phyloP scores from a whole-genome alignment of 2,329 filamentous ascomycete species.

The Verticillium nubilum region DNA sequence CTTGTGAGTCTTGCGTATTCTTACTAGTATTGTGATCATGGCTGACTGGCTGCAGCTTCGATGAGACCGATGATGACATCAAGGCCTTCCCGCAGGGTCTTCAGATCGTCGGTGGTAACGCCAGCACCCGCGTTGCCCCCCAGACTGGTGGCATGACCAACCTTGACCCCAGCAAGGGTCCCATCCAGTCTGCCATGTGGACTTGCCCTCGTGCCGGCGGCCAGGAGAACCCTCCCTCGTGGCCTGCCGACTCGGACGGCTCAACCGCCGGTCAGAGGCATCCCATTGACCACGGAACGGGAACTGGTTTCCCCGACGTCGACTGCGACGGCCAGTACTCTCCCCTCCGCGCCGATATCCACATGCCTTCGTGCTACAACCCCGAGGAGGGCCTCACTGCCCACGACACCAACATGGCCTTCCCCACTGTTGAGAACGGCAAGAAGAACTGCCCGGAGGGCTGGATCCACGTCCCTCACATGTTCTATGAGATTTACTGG shows the following conservation, averaged over 20 bases:
- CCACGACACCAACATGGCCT: conserved; percentile 62
- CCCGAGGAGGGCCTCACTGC: conserved; percentile 53
- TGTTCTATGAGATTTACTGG: conserved; percentile 58
- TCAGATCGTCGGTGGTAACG: conserved; percentile 65
- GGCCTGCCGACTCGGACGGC: conserved; percentile 50
- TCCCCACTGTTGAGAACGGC: conserved; percentile 42
- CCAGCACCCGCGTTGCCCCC: conserved; percentile 52
- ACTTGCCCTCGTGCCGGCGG: conserved; percentile 51
- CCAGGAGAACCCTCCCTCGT: conserved; percentile 41
- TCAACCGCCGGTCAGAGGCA: conserved; percentile 49
- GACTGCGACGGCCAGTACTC: conserved; percentile 60
- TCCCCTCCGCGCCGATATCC: conserved; percentile 59
- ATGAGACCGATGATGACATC: conserved; percentile 58
- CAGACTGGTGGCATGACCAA: conserved; percentile 41
- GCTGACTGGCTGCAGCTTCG: conserved; percentile 42
- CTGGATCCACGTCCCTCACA: conserved; percentile 48
- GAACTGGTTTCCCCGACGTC: conserved; percentile 63
- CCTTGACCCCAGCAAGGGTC: conserved; percentile 45
- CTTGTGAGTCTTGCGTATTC: conserved; percentile 41
- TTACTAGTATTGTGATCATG: neutral
- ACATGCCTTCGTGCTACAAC: conserved; percentile 72
- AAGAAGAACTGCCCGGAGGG: conserved; percentile 52
- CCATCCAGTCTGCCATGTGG: conserved; percentile 50
- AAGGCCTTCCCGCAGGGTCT: conserved; percentile 66
- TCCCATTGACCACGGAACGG: conserved; percentile 47